Evolutionary conservation across 2,329 filamentous ascomycete genomes (phyloP).

Genomic region (Ophiobolus disseminans): DNA sequence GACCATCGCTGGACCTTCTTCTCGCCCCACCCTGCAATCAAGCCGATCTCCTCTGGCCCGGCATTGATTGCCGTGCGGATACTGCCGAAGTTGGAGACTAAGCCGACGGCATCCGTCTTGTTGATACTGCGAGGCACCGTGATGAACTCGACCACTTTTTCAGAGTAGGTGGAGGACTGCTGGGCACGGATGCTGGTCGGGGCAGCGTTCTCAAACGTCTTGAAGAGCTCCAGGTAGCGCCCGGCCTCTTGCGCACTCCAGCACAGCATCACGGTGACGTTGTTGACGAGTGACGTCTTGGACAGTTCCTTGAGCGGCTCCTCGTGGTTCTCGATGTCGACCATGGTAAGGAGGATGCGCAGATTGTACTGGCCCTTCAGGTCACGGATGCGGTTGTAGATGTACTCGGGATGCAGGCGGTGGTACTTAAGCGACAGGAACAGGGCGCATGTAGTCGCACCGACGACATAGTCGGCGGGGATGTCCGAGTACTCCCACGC

Average conservation of each 20-base stretch:
- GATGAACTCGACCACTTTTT: constrained; percentile 89
- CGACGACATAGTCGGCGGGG: constrained; percentile 90
- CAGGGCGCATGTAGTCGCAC: constrained; percentile 84
- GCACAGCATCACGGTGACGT: constrained; percentile 88
- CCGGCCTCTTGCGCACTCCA: constrained; percentile 95
- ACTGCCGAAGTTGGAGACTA: constrained; percentile 92
- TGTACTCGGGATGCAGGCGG: constrained; percentile 94
- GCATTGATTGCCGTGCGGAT: constrained; percentile 87
- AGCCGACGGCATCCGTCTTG: constrained; percentile 88
- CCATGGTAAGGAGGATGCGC: constrained; percentile 85
- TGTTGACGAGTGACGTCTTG: constrained; percentile 91
- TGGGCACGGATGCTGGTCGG: constrained; percentile 82
- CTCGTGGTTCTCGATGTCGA: constrained; percentile 95
- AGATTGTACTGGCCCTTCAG: constrained; percentile 86
- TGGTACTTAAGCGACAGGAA: constrained; percentile 98
- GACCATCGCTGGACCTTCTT: constrained; percentile 92
- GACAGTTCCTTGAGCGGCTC: constrained; percentile 87
- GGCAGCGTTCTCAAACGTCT: constrained; percentile 89
- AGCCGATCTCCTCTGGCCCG: constrained; percentile 79
- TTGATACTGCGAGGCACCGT: constrained; percentile 90
- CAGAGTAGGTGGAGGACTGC: constrained; percentile 82
- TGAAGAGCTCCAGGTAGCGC: constrained; percentile 92
- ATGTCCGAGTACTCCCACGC: constrained; percentile 98
- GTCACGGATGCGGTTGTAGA: constrained; percentile 88
- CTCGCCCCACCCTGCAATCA: constrained; percentile 92